Base-by-base conservation (phyloP, 2,329 filamentous ascomycete species). In the Chaetothyriales sp. region DNA sequence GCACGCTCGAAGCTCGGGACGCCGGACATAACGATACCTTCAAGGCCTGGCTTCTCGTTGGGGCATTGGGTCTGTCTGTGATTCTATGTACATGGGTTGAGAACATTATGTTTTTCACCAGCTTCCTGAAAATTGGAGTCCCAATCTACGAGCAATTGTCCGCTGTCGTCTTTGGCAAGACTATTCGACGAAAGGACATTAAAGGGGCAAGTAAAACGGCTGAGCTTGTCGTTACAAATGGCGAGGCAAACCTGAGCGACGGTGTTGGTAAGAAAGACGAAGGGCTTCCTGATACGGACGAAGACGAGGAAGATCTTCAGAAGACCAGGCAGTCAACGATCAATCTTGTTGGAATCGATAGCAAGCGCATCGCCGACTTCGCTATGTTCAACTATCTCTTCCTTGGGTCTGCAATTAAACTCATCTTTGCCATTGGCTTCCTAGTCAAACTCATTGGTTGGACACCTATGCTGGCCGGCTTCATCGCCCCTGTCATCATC, bases 281-380 rank as follows among this genome's bases (percentile, higher is more conserved):
- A 37, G 54, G 57, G 48, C 65, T 69, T 5, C 55, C 62, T 3
- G 64, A 67, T 1, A 65, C 70, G 6, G 70, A 70, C 1, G 71
- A 72, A 2, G 73, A 77, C 28, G 71, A 75, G n/a, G 74, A 78
- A 58, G 66, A 62, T 62, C 70, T 61, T 51, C 72, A 80, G 57
- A 77, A 82, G 66, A 77, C 77, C 22, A 74, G 76, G 55, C 86
- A 90, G 66, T 81, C 77, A 51, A 84, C 83, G 3, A 81, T 89
- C 51, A 90, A 89, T 64, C 72, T 89, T 37, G 81, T 89, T 46
- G 85, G 83, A n/a, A 81, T 89, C 9, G 86, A 90, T 64, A 73
- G 79, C 6, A 79, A 80, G 56, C 78, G 85, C 43, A 73, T 90
- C 44, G 72, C 82, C 0, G 79, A 85, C 50, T 87, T 88, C 62